Percentiles rank a stretch among this genome's conserved stretches.
These are phyloP conservation scores for Purshia tridentata DNA, from an alignment of 306 rosid species.

Conservation along the genomic window DNA sequence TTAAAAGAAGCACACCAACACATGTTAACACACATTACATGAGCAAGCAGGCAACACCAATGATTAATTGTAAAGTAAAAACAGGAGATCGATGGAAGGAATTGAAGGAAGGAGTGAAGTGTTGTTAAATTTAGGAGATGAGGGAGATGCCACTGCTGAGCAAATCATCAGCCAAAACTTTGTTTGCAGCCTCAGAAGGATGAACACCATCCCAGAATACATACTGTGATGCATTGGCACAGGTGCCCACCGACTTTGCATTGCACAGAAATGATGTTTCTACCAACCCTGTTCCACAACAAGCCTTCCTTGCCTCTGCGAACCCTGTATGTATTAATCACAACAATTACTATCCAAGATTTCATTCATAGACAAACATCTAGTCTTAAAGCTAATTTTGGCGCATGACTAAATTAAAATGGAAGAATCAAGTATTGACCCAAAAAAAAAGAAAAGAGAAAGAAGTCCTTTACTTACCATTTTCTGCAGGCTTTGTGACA, in stretches of 20 bases:
- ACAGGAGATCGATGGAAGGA: too few relatives aligned
- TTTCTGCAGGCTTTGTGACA: slow-evolving; percentile 47
- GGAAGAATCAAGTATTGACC: too few relatives aligned
- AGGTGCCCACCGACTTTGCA: slow-evolving; percentile 48
- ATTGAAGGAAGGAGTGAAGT: too few relatives aligned
- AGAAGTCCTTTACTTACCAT: slow-evolving; percentile 38
- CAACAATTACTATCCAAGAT: neutral
- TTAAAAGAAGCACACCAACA: neutral
- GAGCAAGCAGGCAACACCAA: neutral
- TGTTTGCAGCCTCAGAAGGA: slow-evolving; percentile 64
- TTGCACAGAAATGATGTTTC: slow-evolving; percentile 69
- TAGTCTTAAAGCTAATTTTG: too few relatives aligned
- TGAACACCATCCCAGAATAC: slow-evolving; percentile 84
- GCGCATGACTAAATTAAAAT: too few relatives aligned
- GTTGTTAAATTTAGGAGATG: slow-evolving; percentile 15
- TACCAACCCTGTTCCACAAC: slow-evolving; percentile 70
- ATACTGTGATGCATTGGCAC: slow-evolving; percentile 69
- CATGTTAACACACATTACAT: neutral
- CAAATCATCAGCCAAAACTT: slow-evolving; percentile 40
- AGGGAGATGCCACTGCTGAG: slow-evolving; percentile 48
- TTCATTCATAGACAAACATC: too few relatives aligned
- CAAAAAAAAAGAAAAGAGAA: too few relatives aligned
- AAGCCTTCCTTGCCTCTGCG: slow-evolving; percentile 58
- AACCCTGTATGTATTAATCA: slow-evolving; percentile 45
- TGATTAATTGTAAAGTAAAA: neutral